Evolutionary conservation across 2,329 filamentous ascomycete genomes (phyloP), one percentile per base, ranked within the genome.

Genomic region (Fusarium sarcochroum): DNA sequence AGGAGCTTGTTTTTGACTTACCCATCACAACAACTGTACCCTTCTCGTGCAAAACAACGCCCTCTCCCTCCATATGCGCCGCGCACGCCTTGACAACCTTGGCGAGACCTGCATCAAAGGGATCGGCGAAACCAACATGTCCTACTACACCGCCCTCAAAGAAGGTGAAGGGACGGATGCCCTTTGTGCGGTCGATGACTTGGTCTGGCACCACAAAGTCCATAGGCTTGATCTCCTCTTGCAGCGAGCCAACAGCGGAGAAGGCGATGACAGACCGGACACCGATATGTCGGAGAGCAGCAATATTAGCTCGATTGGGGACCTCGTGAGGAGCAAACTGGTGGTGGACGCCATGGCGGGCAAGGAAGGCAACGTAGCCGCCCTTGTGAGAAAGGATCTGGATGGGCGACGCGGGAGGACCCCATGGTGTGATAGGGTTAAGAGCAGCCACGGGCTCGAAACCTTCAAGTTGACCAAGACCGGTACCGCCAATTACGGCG

Each of bases 121-220:
- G 96, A 78, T 98, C 96, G 25, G 93, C 96, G 78, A 99, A 98
- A 45, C 94, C 93, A 44, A 98, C 92, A 79, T 99, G 96, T 37
- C 93, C 93, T 17, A 99, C 96, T 70, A 97, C 89, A 30, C 96
- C 96, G 71, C 89, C 89, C 81, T 95, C 93, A 78, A 98, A 99
- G 84, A 97, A 99, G 25, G 96, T 98, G 80, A 95, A 98, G 3
- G 95, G 94, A 9, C 96, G 87, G 67, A 97, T 86, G 54, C 95
- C 96, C 87, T 98, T 98, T 71, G 95, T 98, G 67, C 95, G 93
- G 83, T 99, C 96, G 78, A 98, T 98, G 79, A 97, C 88, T 84
- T 99, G 96, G 81, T 98, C 94, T 1, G 95, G 96, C 14, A 99
- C 87, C 51, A 98, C 93, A 80, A 99, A 99, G 84, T 99, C 96